Evolutionary conservation across 129 eudicot species (phyloP), one percentile per base, ranked within the genome.

Genomic region (Tagetes erecta): DNA sequence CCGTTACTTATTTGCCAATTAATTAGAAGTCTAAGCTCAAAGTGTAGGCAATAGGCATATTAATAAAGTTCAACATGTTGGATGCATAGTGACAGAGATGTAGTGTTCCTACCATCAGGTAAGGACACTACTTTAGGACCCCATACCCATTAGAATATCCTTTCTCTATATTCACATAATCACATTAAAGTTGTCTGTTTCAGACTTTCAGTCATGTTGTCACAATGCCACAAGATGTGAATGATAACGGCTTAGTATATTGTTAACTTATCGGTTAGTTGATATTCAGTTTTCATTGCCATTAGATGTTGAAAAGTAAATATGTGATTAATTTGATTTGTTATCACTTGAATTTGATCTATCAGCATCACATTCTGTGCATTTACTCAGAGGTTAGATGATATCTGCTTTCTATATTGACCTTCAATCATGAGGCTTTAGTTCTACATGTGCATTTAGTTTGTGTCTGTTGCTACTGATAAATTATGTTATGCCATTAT

Each of bases 11-110:
- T 46, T 73, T 73, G 59, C 59, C 34, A 60, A 46, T 59, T 73
- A 62, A 44, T 33, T 38, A 44, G 20, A 45, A 58, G 68, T 59
- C 8, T 42, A 44, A 44, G 33, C 59, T 58, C 34, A 44, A 73
- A 35, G 44, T 57, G 14, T 44, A 73, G n/a, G 45, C 69, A 42
- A 9, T 44, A 73, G n/a, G 45, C 69, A 42, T 73, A n/a, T 73
- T 73, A 46, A 5, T 45, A 45, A 34, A 60, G 30, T 33, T 60
- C 11, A 73, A 40, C 68, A 41, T 57, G 56, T 14, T 34, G 69
- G 47, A 64, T 64, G 12, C 49, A 58, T 57, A 6, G 53, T 58
- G 49, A 60, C 44, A 36, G 67, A 34, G 56, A 57, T 72, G 76
- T 56, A 27, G 35, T 33, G 76, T 60, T 35, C 40, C 9, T 59